These are phyloP conservation scores for Usnea hakonensis DNA, from an alignment of 495 filamentous ascomycete genomes.

Conservation along the genomic window DNA sequence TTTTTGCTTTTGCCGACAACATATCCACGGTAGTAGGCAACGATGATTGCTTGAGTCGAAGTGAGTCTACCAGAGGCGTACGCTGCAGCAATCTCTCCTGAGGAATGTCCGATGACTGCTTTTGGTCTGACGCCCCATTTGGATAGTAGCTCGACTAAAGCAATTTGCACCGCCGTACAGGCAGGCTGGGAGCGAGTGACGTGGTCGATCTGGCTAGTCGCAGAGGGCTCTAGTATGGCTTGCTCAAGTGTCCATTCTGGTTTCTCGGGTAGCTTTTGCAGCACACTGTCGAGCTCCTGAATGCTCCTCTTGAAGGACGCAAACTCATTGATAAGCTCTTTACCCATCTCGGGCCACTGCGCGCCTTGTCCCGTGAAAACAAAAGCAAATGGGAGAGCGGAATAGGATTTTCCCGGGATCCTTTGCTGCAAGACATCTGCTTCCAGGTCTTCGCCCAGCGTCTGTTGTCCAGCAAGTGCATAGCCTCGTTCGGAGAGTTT, in stretches of 20 bases:
- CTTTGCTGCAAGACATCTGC: neutral
- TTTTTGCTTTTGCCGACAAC: too few species aligned
- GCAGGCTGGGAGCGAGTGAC: constrained; percentile 15
- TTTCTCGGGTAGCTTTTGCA: neutral
- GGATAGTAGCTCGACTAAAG: constrained; percentile 12
- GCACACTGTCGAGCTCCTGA: neutral
- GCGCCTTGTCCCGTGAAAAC: constrained; percentile 28
- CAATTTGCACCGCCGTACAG: constrained; percentile 21
- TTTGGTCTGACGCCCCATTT: constrained; percentile 19
- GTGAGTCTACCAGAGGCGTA: too few species aligned
- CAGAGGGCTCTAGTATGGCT: too few species aligned
- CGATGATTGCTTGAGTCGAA: too few species aligned
- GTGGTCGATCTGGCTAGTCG: constrained; percentile 14
- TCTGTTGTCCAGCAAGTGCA: neutral
- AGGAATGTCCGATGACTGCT: constrained; percentile 25
- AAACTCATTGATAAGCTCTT: neutral
- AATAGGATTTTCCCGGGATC: neutral
- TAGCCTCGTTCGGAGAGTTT: too few species aligned
- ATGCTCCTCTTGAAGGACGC: neutral
- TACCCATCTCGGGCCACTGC: constrained; percentile 25
- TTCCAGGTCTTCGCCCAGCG: neutral
- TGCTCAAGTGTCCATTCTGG: neutral
- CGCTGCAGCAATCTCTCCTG: constrained; percentile 22
- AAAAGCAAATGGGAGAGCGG: constrained; percentile 2
- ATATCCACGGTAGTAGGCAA: too few species aligned